phyloP scores from a whole-genome alignment of 2,329 filamentous ascomycete genomes.

The Pestalotiopsis sp. region DNA sequence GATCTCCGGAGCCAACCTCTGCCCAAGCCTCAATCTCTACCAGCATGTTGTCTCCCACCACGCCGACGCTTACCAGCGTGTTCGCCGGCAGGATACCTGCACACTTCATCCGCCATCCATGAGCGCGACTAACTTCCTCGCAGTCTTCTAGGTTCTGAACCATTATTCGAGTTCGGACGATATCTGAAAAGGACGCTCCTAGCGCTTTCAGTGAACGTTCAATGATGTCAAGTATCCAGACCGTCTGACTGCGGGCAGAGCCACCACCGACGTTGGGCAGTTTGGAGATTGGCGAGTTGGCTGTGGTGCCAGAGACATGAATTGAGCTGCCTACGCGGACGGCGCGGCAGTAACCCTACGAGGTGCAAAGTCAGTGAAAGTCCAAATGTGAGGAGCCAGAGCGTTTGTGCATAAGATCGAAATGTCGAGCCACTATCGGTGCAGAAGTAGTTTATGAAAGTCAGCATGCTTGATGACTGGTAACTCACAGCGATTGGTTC shows the following conservation, averaged over 20 bases:
- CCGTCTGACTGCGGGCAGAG: slow-evolving; percentile 28
- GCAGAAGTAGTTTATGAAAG: not conserved
- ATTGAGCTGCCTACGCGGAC: slow-evolving; percentile 28
- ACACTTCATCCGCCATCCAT: slow-evolving; percentile 30
- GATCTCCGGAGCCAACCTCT: slow-evolving; percentile 4
- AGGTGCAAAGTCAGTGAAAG: not conserved
- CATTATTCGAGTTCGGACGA: slow-evolving; percentile 30
- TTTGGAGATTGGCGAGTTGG: slow-evolving; percentile 23
- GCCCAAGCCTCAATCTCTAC: slow-evolving; percentile 26
- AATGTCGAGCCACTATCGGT: not conserved
- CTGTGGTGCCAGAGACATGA: slow-evolving; percentile 34
- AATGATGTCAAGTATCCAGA: slow-evolving; percentile 31
- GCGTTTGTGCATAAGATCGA: not conserved
- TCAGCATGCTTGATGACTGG: no score
- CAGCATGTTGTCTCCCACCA: slow-evolving; percentile 20
- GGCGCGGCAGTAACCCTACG: slow-evolving; percentile 31
- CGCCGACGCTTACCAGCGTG: slow-evolving; percentile 17
- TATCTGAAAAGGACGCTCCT: slow-evolving; percentile 27
- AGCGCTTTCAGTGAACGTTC: slow-evolving; percentile 26
- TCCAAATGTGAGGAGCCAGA: not conserved
- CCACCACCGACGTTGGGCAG: slow-evolving; percentile 23
- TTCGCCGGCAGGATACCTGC: slow-evolving; percentile 25
- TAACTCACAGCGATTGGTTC: slow-evolving; percentile 30
- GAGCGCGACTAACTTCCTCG: slow-evolving; percentile 28
- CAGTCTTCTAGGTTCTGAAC: slow-evolving; percentile 25